Percentiles rank a stretch among this genome's conserved stretches.
phyloP scores from a whole-genome alignment of 1,284 basidiomycete genomes.

The Tranzscheliella williamsii region DNA sequence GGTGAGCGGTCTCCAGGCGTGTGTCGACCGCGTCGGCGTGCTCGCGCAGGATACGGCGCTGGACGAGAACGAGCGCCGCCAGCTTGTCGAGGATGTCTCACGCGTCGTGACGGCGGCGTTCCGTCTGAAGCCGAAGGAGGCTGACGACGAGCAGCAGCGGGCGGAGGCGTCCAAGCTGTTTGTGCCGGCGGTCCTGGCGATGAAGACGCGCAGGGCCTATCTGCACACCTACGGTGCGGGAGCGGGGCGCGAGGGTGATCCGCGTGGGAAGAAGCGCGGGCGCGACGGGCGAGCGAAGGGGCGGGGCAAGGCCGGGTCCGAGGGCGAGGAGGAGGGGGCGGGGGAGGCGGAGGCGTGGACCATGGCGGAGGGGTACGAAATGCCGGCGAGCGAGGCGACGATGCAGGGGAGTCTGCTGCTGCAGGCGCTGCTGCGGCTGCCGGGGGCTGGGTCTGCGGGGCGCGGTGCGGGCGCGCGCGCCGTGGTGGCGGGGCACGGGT shows the following conservation, averaged over 20 bases:
- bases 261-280: background rate
- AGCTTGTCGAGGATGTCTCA: constrained; percentile 3
- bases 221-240: constrained; percentile 14
- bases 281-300: background rate
- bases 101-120: constrained; percentile 16
- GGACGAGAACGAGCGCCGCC: constrained; percentile 9
- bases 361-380: constrained; percentile 16
- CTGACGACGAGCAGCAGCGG: background rate
- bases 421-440: constrained; percentile 42
- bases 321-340: constrained; percentile 2
- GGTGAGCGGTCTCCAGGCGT: constrained; percentile 21
- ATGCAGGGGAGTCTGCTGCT: constrained; percentile 53
- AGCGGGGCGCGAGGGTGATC: background rate
- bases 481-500: constrained; percentile 3
- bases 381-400: constrained; percentile 12
- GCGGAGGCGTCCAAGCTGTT: constrained; percentile 14
- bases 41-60: background rate
- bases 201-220: constrained; percentile 38
- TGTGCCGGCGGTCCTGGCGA: constrained; percentile 23
- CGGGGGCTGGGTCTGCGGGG: constrained; percentile 15
- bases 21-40: constrained; percentile 13
- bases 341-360: constrained; percentile 10
- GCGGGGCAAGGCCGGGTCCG: background rate
- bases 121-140: constrained; percentile 5
- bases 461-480: background rate